phyloP scores from a whole-genome alignment of 805 yeast genomes.

The Saturnispora gosingensis region DNA sequence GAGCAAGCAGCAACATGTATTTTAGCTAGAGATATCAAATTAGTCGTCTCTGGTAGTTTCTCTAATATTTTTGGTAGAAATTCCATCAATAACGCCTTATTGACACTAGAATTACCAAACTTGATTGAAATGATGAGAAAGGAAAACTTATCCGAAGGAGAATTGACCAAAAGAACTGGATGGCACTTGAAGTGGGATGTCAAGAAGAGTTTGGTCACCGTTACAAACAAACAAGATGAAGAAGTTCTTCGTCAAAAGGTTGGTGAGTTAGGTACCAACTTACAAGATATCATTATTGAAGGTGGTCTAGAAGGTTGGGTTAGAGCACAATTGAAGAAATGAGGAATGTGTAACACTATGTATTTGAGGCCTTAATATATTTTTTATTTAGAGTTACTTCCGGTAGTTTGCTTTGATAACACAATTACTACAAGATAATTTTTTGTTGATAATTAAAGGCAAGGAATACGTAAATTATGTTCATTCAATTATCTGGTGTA shows the following conservation, averaged over 20 bases:
- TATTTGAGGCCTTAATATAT: not conserved
- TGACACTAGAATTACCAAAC: conserved; percentile 89
- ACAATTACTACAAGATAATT: not conserved
- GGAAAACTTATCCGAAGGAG: conserved; percentile 28
- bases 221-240: conserved; percentile 53
- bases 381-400: not conserved
- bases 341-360: conserved; percentile 4
- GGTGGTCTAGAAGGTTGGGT: conserved; percentile 99
- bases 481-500: conserved; percentile 1
- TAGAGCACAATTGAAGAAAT: conserved; percentile 48
- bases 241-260: conserved; percentile 75
- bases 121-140: conserved; percentile 67
- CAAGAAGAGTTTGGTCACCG: conserved; percentile 69
- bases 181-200: conserved; percentile 93
- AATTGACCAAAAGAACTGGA: conserved; percentile 90
- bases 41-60: conserved; percentile 94
- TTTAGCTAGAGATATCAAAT: conserved; percentile 82
- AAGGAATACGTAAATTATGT: not conserved
- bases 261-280: conserved; percentile 89
- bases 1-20: conserved; percentile 99
- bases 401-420: not conserved
- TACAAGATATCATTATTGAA: conserved; percentile 92
- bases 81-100: conserved; percentile 89
- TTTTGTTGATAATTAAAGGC: not conserved
- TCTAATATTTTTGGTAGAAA: conserved; percentile 95